These are phyloP conservation scores for Ogataea degrootiae DNA, from an alignment of 805 yeast genomes.

Conservation along the genomic window DNA sequence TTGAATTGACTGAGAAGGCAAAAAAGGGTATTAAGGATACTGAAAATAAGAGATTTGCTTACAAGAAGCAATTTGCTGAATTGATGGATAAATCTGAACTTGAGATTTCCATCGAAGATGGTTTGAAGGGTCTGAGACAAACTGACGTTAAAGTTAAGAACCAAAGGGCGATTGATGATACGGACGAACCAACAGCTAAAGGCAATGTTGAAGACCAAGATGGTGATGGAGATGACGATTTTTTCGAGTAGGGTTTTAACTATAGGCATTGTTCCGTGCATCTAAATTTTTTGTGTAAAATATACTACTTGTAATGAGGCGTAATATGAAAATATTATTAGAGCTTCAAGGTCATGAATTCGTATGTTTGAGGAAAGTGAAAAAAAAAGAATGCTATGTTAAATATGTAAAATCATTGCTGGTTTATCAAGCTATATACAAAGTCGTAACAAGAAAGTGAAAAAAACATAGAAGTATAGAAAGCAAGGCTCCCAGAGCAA, in stretches of 20 bases:
- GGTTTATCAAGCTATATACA: no score
- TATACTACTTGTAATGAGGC: background rate
- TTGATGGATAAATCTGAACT: conserved; percentile 50
- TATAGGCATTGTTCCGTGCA: background rate
- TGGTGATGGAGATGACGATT: conserved; percentile 20
- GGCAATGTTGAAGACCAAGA: conserved; percentile 7
- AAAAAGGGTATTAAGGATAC: conserved; percentile 41
- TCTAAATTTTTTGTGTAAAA: background rate
- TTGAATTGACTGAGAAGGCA: conserved; percentile 26
- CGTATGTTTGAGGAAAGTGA: background rate
- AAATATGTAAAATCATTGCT: no score
- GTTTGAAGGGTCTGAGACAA: conserved; percentile 30
- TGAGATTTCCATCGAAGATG: conserved; percentile 47
- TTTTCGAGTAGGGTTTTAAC: conserved; percentile 25
- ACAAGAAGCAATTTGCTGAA: conserved; percentile 48
- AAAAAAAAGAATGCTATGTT: background rate
- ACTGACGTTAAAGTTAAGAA: conserved; percentile 9
- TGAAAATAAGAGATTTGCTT: conserved; percentile 38
- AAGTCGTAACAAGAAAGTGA: background rate
- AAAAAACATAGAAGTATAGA: background rate
- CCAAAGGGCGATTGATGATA: conserved; percentile 11
- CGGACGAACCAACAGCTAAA: background rate
- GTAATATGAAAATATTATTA: background rate
- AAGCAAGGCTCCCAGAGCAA: background rate
- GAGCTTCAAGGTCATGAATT: no score